Percentiles rank a stretch among this genome's conserved stretches.
Evolutionary conservation across 495 filamentous ascomycete species (phyloP).

Genomic region (Aspergillus indologenus): DNA sequence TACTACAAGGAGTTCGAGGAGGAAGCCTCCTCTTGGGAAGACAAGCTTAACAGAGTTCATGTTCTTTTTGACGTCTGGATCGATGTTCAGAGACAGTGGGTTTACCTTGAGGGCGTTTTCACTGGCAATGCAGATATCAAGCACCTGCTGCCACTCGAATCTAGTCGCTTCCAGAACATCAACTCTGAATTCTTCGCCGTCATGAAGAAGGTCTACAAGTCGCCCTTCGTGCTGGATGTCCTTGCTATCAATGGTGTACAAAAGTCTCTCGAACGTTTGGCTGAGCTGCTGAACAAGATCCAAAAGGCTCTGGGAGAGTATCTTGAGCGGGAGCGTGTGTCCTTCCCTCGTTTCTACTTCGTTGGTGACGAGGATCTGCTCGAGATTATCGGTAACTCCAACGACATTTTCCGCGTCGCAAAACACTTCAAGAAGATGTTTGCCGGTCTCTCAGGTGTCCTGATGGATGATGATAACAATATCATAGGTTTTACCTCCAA

Average conservation of each 20-base stretch:
- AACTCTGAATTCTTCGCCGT: constrained; percentile 96
- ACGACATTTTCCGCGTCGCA: constrained; percentile 89
- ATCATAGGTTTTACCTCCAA: constrained; percentile 94
- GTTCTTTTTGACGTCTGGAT: constrained; percentile 99
- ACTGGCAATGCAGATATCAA: constrained; percentile 99
- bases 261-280: constrained; percentile 89
- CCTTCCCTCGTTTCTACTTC: constrained; percentile 98
- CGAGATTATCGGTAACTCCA: constrained; percentile 99
- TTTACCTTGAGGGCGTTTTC: constrained; percentile 97
- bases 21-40: constrained; percentile 93
- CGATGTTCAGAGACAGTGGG: constrained; percentile 98
- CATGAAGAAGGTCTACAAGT: constrained; percentile 97
- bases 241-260: constrained; percentile 93
- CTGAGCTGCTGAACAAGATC: constrained; percentile 96
- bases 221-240: constrained; percentile 90
- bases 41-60: constrained; percentile 95
- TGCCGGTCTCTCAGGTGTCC: constrained; percentile 83
- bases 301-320: constrained; percentile 99
- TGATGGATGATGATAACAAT: constrained; percentile 84
- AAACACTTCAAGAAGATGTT: constrained; percentile 99
- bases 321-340: constrained; percentile 91
- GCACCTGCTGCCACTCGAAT: constrained; percentile 93
- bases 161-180: constrained; percentile 95
- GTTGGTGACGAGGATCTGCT: constrained; percentile 97
- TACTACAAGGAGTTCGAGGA: constrained; percentile 99